These are phyloP conservation scores for Beauveria bassiana DNA, from an alignment of 2,329 filamentous ascomycete species.

Conservation along the genomic window DNA sequence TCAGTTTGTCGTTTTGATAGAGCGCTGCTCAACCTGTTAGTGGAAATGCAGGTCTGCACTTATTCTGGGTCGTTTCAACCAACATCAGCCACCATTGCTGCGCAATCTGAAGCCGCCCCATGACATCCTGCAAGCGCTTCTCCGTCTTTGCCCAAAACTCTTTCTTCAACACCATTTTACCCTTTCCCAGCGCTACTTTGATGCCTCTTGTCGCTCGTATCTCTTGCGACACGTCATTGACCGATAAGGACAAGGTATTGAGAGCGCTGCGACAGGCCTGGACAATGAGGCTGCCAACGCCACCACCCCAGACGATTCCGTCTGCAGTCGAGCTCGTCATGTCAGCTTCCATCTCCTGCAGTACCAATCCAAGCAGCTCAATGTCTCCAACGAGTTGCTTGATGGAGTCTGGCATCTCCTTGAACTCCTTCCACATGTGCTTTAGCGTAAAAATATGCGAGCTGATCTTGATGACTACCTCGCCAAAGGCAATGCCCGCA, in stretches of 20 bases:
- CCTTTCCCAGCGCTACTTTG: background rate
- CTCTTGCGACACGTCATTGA: background rate
- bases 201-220: background rate
- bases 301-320: too few relatives aligned
- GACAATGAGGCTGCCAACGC: background rate
- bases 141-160: background rate
- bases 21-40: background rate
- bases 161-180: background rate
- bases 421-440: background rate
- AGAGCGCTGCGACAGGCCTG: background rate
- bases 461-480: background rate
- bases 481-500: background rate
- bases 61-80: background rate
- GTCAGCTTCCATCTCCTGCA: background rate
- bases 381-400: background rate
- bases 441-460: background rate
- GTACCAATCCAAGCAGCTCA: background rate
- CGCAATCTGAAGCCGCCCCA: background rate
- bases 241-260: background rate
- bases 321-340: background rate
- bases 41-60: background rate
- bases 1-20: background rate
- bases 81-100: background rate
- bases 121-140: background rate
- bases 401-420: background rate